A percentile compares a stretch with the other conserved stretches of the same genome.
Conservation (phyloP, 169 alveolate species). For the Babesia caballi region DNA sequence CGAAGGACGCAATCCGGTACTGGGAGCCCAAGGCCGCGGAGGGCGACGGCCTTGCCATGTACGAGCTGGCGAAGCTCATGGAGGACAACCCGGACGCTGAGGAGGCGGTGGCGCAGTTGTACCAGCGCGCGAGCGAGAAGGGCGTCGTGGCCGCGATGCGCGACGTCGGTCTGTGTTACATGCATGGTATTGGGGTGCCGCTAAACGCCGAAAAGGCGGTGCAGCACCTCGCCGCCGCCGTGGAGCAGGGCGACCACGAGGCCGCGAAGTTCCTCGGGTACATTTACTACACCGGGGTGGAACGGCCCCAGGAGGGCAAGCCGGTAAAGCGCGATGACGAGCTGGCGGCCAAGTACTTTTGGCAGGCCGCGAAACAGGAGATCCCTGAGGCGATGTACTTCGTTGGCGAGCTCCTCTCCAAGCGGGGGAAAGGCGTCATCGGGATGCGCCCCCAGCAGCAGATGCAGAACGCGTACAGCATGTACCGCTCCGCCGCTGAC, state of each 20-base stretch:
- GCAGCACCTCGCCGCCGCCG: conserved; percentile 43
- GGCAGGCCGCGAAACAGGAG: conserved; percentile 38
- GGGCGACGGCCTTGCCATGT: conserved; percentile 39
- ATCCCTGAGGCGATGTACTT: conserved; percentile 60
- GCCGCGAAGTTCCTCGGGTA: conserved; percentile 59
- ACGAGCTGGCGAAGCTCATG: conserved; percentile 39
- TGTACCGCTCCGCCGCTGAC: conserved; percentile 58
- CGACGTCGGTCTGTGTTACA: conserved; percentile 46
- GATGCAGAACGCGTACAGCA: not conserved
- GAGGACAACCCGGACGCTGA: conserved; percentile 30
- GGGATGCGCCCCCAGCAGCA: not conserved
- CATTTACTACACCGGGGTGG: conserved; percentile 26
- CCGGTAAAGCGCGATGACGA: conserved; percentile 18
- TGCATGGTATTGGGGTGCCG: conserved; percentile 51
- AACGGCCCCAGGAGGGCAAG: conserved; percentile 31
- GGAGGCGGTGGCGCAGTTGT: conserved; percentile 9
- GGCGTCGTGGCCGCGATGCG: conserved; percentile 41
- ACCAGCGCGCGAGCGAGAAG: conserved; percentile 22
- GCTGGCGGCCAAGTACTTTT: conserved; percentile 31
- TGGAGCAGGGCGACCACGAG: conserved; percentile 48
- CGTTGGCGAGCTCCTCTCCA: conserved; percentile 44
- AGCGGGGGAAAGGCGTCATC: not conserved
- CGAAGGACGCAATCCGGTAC: conserved; percentile 5
- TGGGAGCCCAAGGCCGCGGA: conserved; percentile 33
- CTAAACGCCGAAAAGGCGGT: conserved; percentile 53